These are phyloP conservation scores for Gossypium schwendimanii DNA, from an alignment of 441 rosid genomes.

Conservation along the genomic window DNA sequence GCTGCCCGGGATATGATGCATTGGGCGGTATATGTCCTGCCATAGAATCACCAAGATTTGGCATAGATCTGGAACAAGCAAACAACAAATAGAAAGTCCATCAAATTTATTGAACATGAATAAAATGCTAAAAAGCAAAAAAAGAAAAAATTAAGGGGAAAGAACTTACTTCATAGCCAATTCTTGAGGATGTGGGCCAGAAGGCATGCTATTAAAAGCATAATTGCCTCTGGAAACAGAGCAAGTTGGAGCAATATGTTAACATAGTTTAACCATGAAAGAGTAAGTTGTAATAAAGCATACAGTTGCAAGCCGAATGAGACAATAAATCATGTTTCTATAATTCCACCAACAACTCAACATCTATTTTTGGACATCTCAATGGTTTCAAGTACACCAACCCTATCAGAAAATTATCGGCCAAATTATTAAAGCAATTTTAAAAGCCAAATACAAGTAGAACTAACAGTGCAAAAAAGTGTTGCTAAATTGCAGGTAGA, in stretches of 20 bases:
- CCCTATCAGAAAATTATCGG: not conserved
- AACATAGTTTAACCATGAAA: not conserved
- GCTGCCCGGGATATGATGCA: constrained; percentile 44
- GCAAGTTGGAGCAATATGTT: not conserved
- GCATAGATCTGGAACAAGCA: constrained; percentile 30
- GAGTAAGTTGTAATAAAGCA: not conserved
- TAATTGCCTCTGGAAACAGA: constrained; percentile 31
- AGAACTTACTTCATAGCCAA: constrained; percentile 26
- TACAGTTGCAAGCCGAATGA: not conserved
- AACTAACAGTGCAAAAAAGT: not conserved
- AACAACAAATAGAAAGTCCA: constrained; percentile 5
- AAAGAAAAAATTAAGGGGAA: not conserved
- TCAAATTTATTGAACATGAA: not conserved
- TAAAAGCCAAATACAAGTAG: not conserved
- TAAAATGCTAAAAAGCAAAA: not conserved
- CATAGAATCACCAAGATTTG: constrained; percentile 32
- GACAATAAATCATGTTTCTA: not conserved
- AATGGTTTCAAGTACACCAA: not conserved
- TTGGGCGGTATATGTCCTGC: constrained; percentile 38
- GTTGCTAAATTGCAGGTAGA: constrained; percentile 1
- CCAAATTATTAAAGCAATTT: not conserved
- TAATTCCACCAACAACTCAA: not conserved
- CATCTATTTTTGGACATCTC: not conserved
- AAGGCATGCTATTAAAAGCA: constrained; percentile 23
- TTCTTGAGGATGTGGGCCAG: constrained; percentile 33